A percentile compares a stretch with the other conserved stretches of the same genome.
These are phyloP conservation scores for Erythrobasidium hasegawianum DNA, from an alignment of 1,284 basidiomycete genomes.

Conservation along the genomic window DNA sequence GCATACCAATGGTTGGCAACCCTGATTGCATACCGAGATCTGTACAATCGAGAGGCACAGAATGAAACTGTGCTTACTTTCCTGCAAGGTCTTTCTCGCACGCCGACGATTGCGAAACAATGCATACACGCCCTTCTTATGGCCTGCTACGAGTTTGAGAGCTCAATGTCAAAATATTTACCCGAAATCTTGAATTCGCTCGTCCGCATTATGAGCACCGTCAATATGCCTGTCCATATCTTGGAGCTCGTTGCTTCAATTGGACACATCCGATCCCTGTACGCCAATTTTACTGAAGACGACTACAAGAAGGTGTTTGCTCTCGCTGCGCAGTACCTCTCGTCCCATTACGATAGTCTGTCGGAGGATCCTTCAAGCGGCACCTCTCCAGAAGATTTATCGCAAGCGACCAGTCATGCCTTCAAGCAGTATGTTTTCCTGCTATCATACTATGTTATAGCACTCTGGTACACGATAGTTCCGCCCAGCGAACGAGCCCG, in stretches of 20 bases:
- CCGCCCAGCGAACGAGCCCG: slow-evolving; percentile 76
- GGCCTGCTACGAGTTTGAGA: slow-evolving; percentile 80
- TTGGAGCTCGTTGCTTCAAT: slow-evolving; percentile 86
- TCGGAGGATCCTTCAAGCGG: slow-evolving; percentile 42
- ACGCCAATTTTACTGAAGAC: slow-evolving; percentile 86
- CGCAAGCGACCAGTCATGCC: slow-evolving; percentile 63
- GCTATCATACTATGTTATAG: slow-evolving; percentile 88
- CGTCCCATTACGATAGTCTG: slow-evolving; percentile 67
- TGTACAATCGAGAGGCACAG: slow-evolving; percentile 64
- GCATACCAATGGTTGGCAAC: slow-evolving; percentile 85
- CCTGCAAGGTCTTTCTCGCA: slow-evolving; percentile 68
- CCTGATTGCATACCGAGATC: slow-evolving; percentile 78
- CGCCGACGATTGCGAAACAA: slow-evolving; percentile 80
- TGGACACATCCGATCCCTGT: slow-evolving; percentile 71
- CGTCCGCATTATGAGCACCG: slow-evolving; percentile 90
- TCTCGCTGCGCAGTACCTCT: slow-evolving; percentile 90
- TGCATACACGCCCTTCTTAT: slow-evolving; percentile 88
- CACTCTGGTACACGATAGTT: slow-evolving; percentile 90
- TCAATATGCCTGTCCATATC: slow-evolving; percentile 90
- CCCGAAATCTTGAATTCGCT: slow-evolving; percentile 80
- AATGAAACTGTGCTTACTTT: slow-evolving; percentile 78
- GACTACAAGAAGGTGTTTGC: slow-evolving; percentile 95
- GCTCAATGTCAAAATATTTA: slow-evolving; percentile 76
- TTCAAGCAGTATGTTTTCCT: slow-evolving; percentile 92
- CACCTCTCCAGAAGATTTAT: slow-evolving; percentile 54